A percentile compares a stretch with the other conserved stretches of the same genome.
Evolutionary conservation across 345 rosid species (phyloP).

Genomic region (Excoecaria agallocha): DNA sequence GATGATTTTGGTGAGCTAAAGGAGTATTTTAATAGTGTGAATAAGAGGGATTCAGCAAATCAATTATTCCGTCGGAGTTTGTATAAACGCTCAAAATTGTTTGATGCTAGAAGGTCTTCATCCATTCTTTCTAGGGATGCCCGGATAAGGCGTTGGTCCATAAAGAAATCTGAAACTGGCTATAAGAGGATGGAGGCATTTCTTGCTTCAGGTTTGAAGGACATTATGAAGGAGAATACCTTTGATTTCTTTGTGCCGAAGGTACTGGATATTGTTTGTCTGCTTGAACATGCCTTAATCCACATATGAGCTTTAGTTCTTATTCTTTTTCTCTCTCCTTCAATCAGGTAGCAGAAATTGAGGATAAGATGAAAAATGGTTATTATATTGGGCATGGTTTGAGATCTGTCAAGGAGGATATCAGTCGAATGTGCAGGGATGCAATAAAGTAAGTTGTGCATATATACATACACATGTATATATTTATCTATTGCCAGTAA

Average conservation of each 20-base stretch:
- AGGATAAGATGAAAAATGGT: slow-evolving; percentile 76
- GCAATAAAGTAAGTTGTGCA: slow-evolving; percentile 74
- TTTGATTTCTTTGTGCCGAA: slow-evolving; percentile 82
- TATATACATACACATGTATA: neutral
- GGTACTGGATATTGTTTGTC: slow-evolving; percentile 43
- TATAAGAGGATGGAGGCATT: slow-evolving; percentile 93
- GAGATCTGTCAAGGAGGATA: slow-evolving; percentile 86
- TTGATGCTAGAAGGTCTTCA: slow-evolving; percentile 88
- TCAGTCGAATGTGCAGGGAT: slow-evolving; percentile 97
- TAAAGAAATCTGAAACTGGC: slow-evolving; percentile 79
- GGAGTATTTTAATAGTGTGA: slow-evolving; percentile 93
- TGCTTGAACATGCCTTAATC: slow-evolving; percentile 6
- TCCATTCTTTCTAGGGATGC: slow-evolving; percentile 96
- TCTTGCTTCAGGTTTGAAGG: slow-evolving; percentile 79
- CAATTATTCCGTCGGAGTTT: slow-evolving; percentile 80
- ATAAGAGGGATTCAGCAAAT: slow-evolving; percentile 83
- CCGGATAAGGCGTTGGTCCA: slow-evolving; percentile 85
- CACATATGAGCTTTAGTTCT: slow-evolving; percentile 14
- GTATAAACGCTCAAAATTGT: slow-evolving; percentile 88
- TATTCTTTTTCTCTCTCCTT: slow-evolving; percentile 14
- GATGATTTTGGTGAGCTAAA: slow-evolving; percentile 93
- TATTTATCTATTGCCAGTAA: too few relatives aligned
- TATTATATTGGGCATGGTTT: slow-evolving; percentile 83
- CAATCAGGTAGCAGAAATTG: slow-evolving; percentile 80
- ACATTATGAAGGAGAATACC: slow-evolving; percentile 90